Evolutionary conservation across 2,329 filamentous ascomycete genomes (phyloP), one percentile per base, ranked within the genome.

Genomic region (Fusarium sp.): DNA sequence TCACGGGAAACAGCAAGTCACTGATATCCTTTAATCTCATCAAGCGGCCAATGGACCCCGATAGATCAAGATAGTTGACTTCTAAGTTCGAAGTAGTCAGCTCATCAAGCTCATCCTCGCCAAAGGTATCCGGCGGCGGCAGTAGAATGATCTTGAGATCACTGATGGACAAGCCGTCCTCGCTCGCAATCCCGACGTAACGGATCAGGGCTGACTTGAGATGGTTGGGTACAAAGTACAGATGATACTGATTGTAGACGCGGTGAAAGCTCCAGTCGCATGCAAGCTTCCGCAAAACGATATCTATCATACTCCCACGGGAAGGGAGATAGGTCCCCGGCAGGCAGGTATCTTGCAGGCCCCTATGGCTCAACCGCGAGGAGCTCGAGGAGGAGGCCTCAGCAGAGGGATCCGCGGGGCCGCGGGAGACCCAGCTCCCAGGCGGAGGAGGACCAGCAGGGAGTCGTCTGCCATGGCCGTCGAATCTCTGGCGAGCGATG

Each of bases 401-500:
- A 67, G 27, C 56, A 62, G 61, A 42, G 42, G 70, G 69, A 59
- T 74, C 69, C 47, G 64, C 67, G 52, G 66, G 59, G 38, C 67
- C 69, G 85, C 79, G 64, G 57, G 71, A 71, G 16, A 81, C 66
- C 90, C 90, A 92, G 77, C 89, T 91, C 40, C 84, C 84, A 3
- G 90, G 90, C 24, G 90, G 86, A 29, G 89, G 86, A 24, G 90
- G 90, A 0, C 90, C 90, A 2, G 90, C 85, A 11, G 90, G 89
- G 22, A 87, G 80, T 64, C 88, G 85, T 65, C 86, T 84, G 20
- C 89, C 88, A 77, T 83, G 80, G 18, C 79, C 79, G 75, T 88
- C 87, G 47, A 87, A 81, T 68, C 83, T 80, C 59, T 78, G 76
- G 62, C 86, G 83, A 67, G 78, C 78, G 27, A 82, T 82, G 50